phyloP scores from a whole-genome alignment of 495 filamentous ascomycete species.

The Glarea lozoyensis region DNA sequence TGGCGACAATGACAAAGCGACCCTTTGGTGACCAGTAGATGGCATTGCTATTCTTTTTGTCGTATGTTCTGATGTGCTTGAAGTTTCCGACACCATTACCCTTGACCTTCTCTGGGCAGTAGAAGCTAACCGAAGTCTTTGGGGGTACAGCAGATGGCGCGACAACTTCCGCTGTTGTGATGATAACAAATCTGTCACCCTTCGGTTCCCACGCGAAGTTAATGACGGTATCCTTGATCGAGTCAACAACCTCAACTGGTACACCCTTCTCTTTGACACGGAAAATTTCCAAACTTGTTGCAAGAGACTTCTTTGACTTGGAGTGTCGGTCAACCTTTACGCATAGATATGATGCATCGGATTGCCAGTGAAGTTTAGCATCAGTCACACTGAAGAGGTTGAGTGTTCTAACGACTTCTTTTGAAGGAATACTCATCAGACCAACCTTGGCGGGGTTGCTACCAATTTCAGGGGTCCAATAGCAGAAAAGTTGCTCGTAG shows the following conservation, averaged over 20 bases:
- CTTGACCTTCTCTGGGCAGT: conserved; percentile 89
- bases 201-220: conserved; percentile 99
- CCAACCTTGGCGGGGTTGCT: conserved; percentile 97
- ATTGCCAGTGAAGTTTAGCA: conserved; percentile 97
- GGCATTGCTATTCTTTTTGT: conserved; percentile 98
- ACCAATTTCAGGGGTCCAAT: conserved; percentile 97
- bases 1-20: conserved; percentile 86
- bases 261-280: conserved; percentile 92
- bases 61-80: conserved; percentile 83
- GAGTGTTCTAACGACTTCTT: conserved; percentile 83
- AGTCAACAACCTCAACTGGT: conserved; percentile 94
- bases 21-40: conserved; percentile 99
- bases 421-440: conserved; percentile 91
- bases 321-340: conserved; percentile 98
- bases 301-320: conserved; percentile 96
- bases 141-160: conserved; percentile 69
- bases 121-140: conserved; percentile 92
- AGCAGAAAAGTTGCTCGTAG: conserved; percentile 93
- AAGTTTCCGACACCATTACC: conserved; percentile 73
- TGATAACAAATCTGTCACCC: conserved; percentile 92
- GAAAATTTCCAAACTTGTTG: conserved; percentile 97
- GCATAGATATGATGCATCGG: conserved; percentile 83
- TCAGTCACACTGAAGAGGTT: conserved; percentile 97
- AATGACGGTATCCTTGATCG: conserved; percentile 93
- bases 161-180: conserved; percentile 82